Evolutionary conservation across 306 rosid species (phyloP).

Genomic region (Boehmeria nivea): DNA sequence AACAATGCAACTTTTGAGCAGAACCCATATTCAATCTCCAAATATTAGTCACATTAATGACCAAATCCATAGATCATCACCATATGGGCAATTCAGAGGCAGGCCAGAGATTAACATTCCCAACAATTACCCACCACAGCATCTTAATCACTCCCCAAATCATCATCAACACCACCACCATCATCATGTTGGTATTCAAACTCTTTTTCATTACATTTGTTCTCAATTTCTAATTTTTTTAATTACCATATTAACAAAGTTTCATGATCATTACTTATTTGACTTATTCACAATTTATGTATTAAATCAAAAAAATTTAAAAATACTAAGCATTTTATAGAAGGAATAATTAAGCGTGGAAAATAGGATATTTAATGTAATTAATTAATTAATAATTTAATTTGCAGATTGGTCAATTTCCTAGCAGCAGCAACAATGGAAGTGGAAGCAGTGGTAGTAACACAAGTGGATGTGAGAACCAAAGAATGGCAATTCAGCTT

Average conservation of each 20-base stretch:
- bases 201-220: too few relatives aligned
- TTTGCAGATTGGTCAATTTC: constrained; percentile 28
- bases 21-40: constrained; percentile 40
- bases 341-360: too few relatives aligned
- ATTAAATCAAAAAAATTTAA: too few relatives aligned
- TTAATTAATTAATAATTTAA: too few relatives aligned
- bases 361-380: too few relatives aligned
- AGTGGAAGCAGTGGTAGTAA: constrained; percentile 48
- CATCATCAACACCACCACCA: constrained; percentile 23
- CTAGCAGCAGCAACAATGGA: constrained; percentile 47
- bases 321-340: too few relatives aligned
- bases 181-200: constrained; percentile 30
- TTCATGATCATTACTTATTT: too few relatives aligned
- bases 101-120: constrained; percentile 41
- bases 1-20: constrained; percentile 31
- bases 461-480: constrained; percentile 47
- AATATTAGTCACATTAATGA: constrained; percentile 19
- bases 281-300: too few relatives aligned
- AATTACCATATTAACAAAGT: too few relatives aligned
- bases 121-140: constrained; percentile 29
- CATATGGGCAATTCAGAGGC: constrained; percentile 33
- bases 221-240: neutral
- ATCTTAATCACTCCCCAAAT: constrained; percentile 40
- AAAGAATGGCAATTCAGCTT: constrained; percentile 46
- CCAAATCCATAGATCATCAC: constrained; percentile 46